Percentiles rank a stretch among this genome's conserved stretches.
phyloP scores from a whole-genome alignment of 805 yeast species.

The Barnettozyma sucrosica region DNA sequence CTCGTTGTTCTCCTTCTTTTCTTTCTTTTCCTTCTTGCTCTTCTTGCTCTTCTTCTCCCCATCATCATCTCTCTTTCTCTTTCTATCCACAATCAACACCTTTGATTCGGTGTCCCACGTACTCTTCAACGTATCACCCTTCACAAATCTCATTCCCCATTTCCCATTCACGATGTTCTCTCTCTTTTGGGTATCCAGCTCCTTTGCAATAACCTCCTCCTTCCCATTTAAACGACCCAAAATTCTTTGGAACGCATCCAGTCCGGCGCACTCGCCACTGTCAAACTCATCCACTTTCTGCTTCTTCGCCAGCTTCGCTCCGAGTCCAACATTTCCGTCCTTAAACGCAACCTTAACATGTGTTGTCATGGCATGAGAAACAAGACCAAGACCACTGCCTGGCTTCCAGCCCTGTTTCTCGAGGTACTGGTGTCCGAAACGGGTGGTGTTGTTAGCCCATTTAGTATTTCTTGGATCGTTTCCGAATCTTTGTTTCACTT shows the following conservation, averaged over 20 bases:
- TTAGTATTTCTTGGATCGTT: slow-evolving; percentile 88
- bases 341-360: slow-evolving; percentile 82
- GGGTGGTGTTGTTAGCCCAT: slow-evolving; percentile 81
- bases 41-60: slow-evolving; percentile 24
- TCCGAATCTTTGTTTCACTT: slow-evolving; percentile 80
- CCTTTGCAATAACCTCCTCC: slow-evolving; percentile 58
- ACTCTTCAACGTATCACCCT: slow-evolving; percentile 76
- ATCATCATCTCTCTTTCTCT: slow-evolving; percentile 19
- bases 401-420: slow-evolving; percentile 87
- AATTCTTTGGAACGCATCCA: slow-evolving; percentile 88
- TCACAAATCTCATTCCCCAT: slow-evolving; percentile 84
- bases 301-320: slow-evolving; percentile 66
- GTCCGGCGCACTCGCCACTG: slow-evolving; percentile 80
- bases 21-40: slow-evolving; percentile 26
- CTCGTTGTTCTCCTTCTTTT: slow-evolving; percentile 24
- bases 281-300: slow-evolving; percentile 63
- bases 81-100: slow-evolving; percentile 26
- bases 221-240: slow-evolving; percentile 87
- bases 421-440: slow-evolving; percentile 87
- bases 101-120: slow-evolving; percentile 69
- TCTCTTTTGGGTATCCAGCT: slow-evolving; percentile 60
- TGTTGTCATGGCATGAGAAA: slow-evolving; percentile 58
- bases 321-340: slow-evolving; percentile 81
- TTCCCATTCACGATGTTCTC: slow-evolving; percentile 74
- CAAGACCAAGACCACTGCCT: slow-evolving; percentile 81